Conservation (phyloP, 805 yeast genomes). For the Candida schatavii region DNA sequence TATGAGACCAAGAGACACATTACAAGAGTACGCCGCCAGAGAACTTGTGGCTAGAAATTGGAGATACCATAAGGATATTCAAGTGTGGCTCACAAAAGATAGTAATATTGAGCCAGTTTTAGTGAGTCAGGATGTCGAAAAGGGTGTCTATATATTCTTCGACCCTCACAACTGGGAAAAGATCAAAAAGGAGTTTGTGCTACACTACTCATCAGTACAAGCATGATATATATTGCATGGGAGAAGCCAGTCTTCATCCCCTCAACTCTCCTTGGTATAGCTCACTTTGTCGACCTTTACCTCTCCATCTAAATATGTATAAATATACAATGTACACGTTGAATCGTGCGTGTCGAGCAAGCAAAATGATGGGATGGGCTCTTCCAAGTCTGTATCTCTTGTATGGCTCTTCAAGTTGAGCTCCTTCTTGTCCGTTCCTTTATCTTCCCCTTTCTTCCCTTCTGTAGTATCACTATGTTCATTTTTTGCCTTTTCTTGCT, state of each 20-base stretch:
- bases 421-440: slow-evolving; percentile 17
- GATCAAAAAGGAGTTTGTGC: slow-evolving; percentile 66
- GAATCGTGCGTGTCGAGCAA: slow-evolving; percentile 80
- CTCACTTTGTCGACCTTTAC: slow-evolving; percentile 86
- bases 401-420: too few relatives aligned
- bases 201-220: slow-evolving; percentile 44
- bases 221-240: slow-evolving; percentile 14
- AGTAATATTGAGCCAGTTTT: slow-evolving; percentile 86
- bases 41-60: slow-evolving; percentile 91
- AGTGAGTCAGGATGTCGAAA: slow-evolving; percentile 75
- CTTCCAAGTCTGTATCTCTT: slow-evolving; percentile 12
- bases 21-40: slow-evolving; percentile 91
- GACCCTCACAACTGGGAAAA: slow-evolving; percentile 97
- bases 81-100: slow-evolving; percentile 96
- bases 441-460: slow-evolving; percentile 16
- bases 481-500: slow-evolving; percentile 8
- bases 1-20: slow-evolving; percentile 85
- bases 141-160: slow-evolving; percentile 90
- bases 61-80: slow-evolving; percentile 94
- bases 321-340: slow-evolving; percentile 77
- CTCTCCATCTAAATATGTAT: slow-evolving; percentile 75
- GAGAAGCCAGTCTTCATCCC: slow-evolving; percentile 3
- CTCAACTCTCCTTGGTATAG: slow-evolving; percentile 27
- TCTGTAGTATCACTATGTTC: slow-evolving; percentile 7
- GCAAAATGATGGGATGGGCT: slow-evolving; percentile 81